Conservation (phyloP, 495 filamentous ascomycete genomes). For the Podospora tetraspora region DNA sequence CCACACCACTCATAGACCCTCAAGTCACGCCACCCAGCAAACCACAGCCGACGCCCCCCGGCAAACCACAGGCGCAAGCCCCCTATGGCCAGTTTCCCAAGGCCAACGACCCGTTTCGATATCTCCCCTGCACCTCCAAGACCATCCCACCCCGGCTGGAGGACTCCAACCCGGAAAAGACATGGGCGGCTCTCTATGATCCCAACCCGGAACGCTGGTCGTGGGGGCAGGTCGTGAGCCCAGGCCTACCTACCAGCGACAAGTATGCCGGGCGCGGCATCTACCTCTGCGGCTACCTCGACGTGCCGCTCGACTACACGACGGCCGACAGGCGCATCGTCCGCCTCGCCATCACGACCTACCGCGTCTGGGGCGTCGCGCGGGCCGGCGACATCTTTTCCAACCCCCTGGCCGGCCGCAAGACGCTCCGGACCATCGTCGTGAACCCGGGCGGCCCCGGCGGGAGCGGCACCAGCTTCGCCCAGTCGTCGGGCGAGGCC, state of each 20-base stretch:
- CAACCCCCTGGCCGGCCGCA: constrained; percentile 22
- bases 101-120: constrained; percentile 36
- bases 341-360: constrained; percentile 42
- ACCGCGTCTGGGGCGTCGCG: constrained; percentile 41
- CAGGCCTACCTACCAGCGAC: constrained; percentile 5
- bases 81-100: constrained; percentile 38
- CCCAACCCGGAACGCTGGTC: constrained; percentile 40
- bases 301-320: constrained; percentile 45
- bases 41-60: background rate
- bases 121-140: constrained; percentile 39
- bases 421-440: constrained; percentile 44
- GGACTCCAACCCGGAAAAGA: constrained; percentile 26
- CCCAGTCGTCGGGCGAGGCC: constrained; percentile 32
- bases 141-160: constrained; percentile 36
- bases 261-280: constrained; percentile 39
- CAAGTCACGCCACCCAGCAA: background rate
- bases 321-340: constrained; percentile 36
- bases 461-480: constrained; percentile 40
- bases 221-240: constrained; percentile 27
- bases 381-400: constrained; percentile 11
- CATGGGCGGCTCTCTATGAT: constrained; percentile 39
- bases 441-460: constrained; percentile 46
- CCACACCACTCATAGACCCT: background rate
- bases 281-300: constrained; percentile 43
- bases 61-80: background rate